Conservation (phyloP, 1,284 basidiomycete genomes). For the Boletellus deceptivus region DNA sequence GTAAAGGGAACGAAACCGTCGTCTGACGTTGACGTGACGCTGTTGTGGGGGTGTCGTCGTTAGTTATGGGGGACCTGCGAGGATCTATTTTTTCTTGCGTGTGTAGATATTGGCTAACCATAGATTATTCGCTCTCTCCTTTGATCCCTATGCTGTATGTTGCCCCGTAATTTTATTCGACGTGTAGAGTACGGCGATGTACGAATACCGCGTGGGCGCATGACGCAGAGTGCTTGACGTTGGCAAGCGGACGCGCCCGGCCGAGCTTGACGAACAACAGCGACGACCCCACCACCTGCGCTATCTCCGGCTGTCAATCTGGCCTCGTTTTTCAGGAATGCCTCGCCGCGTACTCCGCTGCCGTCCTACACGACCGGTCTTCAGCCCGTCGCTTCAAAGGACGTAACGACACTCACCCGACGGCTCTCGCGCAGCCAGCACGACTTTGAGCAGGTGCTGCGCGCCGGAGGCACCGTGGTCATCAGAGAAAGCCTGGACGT, state of each 20-base stretch:
- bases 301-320: constrained; percentile 25
- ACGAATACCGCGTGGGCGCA: constrained; percentile 24
- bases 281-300: constrained; percentile 1
- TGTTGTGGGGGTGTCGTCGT: constrained; percentile 5
- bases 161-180: constrained; percentile 34
- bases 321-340: constrained; percentile 45
- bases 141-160: constrained; percentile 29
- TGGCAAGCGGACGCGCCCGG: too few relatives aligned
- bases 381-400: constrained; percentile 53
- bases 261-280: constrained; percentile 7
- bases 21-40: constrained; percentile 11
- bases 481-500: constrained; percentile 70
- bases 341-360: constrained; percentile 44
- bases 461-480: constrained; percentile 59
- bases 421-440: constrained; percentile 68
- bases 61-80: constrained; percentile 16
- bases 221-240: constrained; percentile 12
- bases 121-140: constrained; percentile 32
- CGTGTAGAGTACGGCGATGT: constrained; percentile 31
- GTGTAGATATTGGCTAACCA: constrained; percentile 29
- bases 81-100: constrained; percentile 28
- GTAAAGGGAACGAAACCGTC: constrained; percentile 34
- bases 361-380: constrained; percentile 53
- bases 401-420: constrained; percentile 41
- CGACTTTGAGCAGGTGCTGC: constrained; percentile 76